Percentiles rank a stretch among this genome's conserved stretches.
Evolutionary conservation across 352 stramenopile species (phyloP).

Genomic region (Phytopythium montanum): DNA sequence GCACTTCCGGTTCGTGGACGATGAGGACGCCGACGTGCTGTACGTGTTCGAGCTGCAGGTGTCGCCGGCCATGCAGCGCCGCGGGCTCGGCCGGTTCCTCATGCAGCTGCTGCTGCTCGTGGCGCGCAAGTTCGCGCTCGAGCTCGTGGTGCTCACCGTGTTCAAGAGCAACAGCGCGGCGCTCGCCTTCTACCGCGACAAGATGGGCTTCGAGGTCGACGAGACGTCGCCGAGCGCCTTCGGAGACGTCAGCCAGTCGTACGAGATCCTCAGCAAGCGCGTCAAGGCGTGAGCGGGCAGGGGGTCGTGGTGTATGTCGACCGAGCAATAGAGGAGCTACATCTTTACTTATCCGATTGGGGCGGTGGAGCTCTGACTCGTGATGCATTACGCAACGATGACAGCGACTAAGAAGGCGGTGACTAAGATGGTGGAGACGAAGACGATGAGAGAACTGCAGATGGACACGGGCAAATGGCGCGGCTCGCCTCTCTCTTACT

Average conservation of each 20-base stretch:
- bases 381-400: not conserved
- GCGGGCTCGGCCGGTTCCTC: constrained; percentile 88
- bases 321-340: not conserved
- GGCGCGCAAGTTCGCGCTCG: constrained; percentile 70
- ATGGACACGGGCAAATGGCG: constrained; percentile 2
- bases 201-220: constrained; percentile 87
- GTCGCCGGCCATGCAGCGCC: constrained; percentile 42
- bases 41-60: constrained; percentile 96
- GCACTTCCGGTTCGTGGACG: constrained; percentile 93
- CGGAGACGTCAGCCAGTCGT: constrained; percentile 68
- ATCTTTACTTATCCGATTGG: not conserved
- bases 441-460: not conserved
- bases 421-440: not conserved
- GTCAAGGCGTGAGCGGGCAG: constrained; percentile 12
- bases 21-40: constrained; percentile 87
- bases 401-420: no score
- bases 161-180: constrained; percentile 89
- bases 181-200: constrained; percentile 89
- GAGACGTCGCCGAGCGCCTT: constrained; percentile 86
- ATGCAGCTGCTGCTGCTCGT: constrained; percentile 89
- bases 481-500: not conserved
- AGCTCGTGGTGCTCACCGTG: constrained; percentile 92
- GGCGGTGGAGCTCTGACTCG: not conserved
- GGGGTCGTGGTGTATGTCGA: not conserved
- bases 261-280: constrained; percentile 83